Percentiles rank a stretch among this genome's conserved stretches.
Evolutionary conservation across 768 basidiomycete species (phyloP).

Genomic region (Mycena leptocephala): DNA sequence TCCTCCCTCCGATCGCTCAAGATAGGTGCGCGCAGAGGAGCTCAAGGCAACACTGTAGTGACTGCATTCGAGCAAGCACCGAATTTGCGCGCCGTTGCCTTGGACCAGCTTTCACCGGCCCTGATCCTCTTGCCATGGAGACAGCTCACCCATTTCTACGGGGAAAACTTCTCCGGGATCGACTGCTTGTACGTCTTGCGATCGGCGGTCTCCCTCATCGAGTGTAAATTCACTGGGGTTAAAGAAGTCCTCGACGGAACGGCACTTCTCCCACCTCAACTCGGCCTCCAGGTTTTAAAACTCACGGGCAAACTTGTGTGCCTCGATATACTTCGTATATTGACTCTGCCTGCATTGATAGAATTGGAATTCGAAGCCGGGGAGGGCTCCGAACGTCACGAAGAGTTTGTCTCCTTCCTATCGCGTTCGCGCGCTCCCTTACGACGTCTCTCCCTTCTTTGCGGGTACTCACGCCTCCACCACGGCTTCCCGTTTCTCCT

Average conservation of each 20-base stretch:
- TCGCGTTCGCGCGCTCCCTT: background rate
- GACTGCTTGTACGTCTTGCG: background rate
- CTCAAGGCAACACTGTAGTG: background rate
- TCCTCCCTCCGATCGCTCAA: background rate
- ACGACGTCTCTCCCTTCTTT: background rate
- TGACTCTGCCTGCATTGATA: background rate
- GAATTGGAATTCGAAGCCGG: background rate
- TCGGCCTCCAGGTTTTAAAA: background rate
- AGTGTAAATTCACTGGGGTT: background rate
- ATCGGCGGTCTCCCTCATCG: background rate
- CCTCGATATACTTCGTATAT: background rate
- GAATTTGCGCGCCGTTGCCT: background rate
- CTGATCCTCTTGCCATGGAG: background rate
- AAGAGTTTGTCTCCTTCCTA: background rate
- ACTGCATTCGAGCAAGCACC: background rate
- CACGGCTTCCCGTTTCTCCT: background rate
- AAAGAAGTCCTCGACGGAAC: background rate
- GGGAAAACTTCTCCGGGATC: background rate
- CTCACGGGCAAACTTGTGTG: background rate
- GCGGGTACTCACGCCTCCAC: background rate
- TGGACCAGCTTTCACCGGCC: background rate
- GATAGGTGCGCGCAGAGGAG: rapidly evolving
- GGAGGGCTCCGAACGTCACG: too few species aligned
- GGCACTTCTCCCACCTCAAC: background rate
- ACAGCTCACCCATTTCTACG: constrained; percentile 6